Conservation (phyloP, 2,329 filamentous ascomycete genomes). For the Onygena corvina region DNA sequence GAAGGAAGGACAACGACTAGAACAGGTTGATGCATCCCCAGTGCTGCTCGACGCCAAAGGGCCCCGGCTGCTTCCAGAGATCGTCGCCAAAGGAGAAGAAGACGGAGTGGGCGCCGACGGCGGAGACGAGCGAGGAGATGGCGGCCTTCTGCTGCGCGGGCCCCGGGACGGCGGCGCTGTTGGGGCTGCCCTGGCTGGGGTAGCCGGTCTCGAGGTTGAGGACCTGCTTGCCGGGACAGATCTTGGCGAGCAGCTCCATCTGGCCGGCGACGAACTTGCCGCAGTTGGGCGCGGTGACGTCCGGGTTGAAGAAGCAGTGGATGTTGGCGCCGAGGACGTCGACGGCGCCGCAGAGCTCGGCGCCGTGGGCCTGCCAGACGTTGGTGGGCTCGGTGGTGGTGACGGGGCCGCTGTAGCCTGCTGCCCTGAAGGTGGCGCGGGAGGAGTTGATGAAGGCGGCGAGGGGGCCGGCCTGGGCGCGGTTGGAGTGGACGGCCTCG, state of each 20-base stretch:
- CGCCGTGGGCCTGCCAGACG: constrained; percentile 54
- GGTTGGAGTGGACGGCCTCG: constrained; percentile 71
- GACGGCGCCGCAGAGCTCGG: constrained; percentile 55
- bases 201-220: constrained; percentile 87
- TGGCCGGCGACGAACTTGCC: constrained; percentile 65
- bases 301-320: constrained; percentile 85
- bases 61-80: constrained; percentile 62
- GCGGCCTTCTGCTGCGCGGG: constrained; percentile 55
- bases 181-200: constrained; percentile 58
- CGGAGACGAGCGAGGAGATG: constrained; percentile 56
- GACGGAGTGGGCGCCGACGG: constrained; percentile 55
- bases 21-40: constrained; percentile 57
- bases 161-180: constrained; percentile 62
- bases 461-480: constrained; percentile 53
- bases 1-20: constrained; percentile 13
- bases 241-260: constrained; percentile 55
- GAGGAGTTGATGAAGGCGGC: constrained; percentile 56
- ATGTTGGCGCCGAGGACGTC: constrained; percentile 78
- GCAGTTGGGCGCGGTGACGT: constrained; percentile 50
- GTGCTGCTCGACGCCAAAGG: constrained; percentile 62
- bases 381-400: constrained; percentile 81
- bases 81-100: constrained; percentile 77
- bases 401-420: constrained; percentile 60
- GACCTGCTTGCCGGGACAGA: constrained; percentile 61
- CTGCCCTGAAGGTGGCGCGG: constrained; percentile 49